Base-by-base conservation (phyloP, 768 basidiomycete species). In the Phanerochaete carnosa region DNA sequence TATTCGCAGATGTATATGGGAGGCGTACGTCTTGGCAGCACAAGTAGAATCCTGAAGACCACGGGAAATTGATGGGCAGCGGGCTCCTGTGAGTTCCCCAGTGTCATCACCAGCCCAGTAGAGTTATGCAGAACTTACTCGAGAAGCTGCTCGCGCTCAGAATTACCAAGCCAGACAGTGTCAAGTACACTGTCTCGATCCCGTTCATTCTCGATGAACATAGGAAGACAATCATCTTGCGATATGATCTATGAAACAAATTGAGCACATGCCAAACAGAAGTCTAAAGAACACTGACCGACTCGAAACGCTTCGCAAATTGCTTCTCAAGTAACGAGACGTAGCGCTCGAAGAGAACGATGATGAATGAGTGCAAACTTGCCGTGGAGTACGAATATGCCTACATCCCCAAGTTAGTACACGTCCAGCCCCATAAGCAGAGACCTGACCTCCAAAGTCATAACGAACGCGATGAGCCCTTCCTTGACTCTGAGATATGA, bases 41-140 rank as follows among this genome's bases (percentile, higher is more conserved):
- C n/a, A 91, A 78, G 66, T 94, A 92, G 73, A 98, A 98, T 0
- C 92, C 90, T 70, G 92, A 89, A 0, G 96, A 98, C 92, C 96
- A 99, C 1, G 97, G 95, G 43, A 99, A 79, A 28, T 80, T 78
- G 59, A 88, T 77, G 4, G 95, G 94, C 56, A 88, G 74, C 8
- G 81, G 66, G 57, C 76, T 79, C 68, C 94, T 93, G 39, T 3
- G 29, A 6, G 6, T 46, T 54, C 29, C 23, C 51, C 12, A 57
- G 6, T 46, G 7, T 12, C 32, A 28, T 13, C 16, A 9, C 29
- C 35, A 60, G 47, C 37, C 5, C 28, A 5, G 3, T 23, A 52
- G 15, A 54, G 23, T 12, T 25, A 25, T 54, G n/a, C 22, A 25
- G 22, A 22, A 59, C 69, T 33, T 66, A 90, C 92, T 78, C 75